phyloP scores from a whole-genome alignment of 805 yeast genomes.

The Ogataea parapolymorpha region DNA sequence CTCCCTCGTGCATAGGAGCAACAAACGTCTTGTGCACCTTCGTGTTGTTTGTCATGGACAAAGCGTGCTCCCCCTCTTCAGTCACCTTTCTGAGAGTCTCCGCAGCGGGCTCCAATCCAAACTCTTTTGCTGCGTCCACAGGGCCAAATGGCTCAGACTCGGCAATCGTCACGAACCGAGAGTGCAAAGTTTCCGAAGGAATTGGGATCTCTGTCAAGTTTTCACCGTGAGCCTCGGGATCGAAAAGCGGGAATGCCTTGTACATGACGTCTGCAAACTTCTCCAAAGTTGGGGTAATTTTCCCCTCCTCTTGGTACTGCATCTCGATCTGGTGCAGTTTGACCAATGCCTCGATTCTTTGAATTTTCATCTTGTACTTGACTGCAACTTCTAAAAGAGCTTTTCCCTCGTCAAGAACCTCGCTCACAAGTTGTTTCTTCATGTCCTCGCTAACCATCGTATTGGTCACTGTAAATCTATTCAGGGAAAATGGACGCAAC shows the following conservation, averaged over 20 bases:
- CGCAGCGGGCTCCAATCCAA: conserved; percentile 85
- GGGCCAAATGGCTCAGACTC: conserved; percentile 97
- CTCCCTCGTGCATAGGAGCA: conserved; percentile 66
- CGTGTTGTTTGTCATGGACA: conserved; percentile 21
- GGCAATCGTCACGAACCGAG: conserved; percentile 83
- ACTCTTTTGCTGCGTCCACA: conserved; percentile 83
- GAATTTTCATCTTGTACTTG: conserved; percentile 73
- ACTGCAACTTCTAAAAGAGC: conserved; percentile 74
- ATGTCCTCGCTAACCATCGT: conserved; percentile 54
- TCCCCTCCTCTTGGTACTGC: conserved; percentile 52
- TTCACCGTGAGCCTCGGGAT: conserved; percentile 50
- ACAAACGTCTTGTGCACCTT: conserved; percentile 38
- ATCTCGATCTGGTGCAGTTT: conserved; percentile 65
- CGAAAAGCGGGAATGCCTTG: conserved; percentile 76
- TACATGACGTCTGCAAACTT: conserved; percentile 62
- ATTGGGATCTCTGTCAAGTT: conserved; percentile 92
- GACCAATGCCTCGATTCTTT: conserved; percentile 85
- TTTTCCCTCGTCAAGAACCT: conserved; percentile 43
- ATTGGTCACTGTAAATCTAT: conserved; percentile 67
- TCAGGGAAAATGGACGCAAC: conserved; percentile 82
- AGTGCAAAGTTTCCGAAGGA: conserved; percentile 75
- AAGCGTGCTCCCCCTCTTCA: conserved; percentile 50
- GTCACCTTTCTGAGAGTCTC: conserved; percentile 69
- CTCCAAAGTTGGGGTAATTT: conserved; percentile 52
- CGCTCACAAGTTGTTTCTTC: conserved; percentile 58